These are phyloP conservation scores for Filobasidium wieringae DNA, from an alignment of 768 basidiomycete genomes.

Conservation along the genomic window DNA sequence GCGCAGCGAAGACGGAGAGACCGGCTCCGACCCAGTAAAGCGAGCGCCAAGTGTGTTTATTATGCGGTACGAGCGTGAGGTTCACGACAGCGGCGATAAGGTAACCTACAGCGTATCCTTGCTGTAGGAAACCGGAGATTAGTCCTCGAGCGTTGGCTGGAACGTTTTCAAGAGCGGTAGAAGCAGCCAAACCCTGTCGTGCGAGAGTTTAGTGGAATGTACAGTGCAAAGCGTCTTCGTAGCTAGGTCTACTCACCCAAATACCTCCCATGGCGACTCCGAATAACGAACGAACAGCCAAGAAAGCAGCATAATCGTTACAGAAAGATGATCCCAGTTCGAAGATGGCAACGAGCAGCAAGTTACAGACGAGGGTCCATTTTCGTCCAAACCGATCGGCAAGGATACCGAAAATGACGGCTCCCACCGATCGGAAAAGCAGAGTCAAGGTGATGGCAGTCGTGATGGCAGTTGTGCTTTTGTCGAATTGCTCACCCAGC, in stretches of 20 bases:
- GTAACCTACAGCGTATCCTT: constrained; percentile 80
- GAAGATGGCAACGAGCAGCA: constrained; percentile 38
- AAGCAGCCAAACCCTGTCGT: constrained; percentile 21
- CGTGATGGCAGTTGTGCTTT: constrained; percentile 40
- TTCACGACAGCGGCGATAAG: constrained; percentile 75
- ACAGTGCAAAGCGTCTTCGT: not conserved
- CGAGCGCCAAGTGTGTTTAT: constrained; percentile 53
- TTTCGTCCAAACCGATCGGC: constrained; percentile 85
- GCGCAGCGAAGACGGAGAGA: constrained; percentile 57
- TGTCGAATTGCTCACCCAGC: constrained; percentile 31
- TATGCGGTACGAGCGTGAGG: constrained; percentile 44
- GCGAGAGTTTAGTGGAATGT: not conserved
- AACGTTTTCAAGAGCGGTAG: constrained; percentile 77
- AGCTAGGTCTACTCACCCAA: constrained; percentile 1
- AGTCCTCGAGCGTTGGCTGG: constrained; percentile 78
- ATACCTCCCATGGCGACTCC: constrained; percentile 43
- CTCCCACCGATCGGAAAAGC: constrained; percentile 64
- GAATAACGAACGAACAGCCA: constrained; percentile 57
- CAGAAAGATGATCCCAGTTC: constrained; percentile 73
- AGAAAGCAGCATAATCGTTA: constrained; percentile 66
- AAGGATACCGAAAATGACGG: constrained; percentile 64
- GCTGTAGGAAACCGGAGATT: constrained; percentile 70
- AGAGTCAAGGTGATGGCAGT: constrained; percentile 82
- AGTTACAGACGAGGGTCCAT: constrained; percentile 52
- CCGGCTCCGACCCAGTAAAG: constrained; percentile 73